Evolutionary conservation across 2,329 filamentous ascomycete genomes (phyloP).

Genomic region (Alternaria conjuncta): DNA sequence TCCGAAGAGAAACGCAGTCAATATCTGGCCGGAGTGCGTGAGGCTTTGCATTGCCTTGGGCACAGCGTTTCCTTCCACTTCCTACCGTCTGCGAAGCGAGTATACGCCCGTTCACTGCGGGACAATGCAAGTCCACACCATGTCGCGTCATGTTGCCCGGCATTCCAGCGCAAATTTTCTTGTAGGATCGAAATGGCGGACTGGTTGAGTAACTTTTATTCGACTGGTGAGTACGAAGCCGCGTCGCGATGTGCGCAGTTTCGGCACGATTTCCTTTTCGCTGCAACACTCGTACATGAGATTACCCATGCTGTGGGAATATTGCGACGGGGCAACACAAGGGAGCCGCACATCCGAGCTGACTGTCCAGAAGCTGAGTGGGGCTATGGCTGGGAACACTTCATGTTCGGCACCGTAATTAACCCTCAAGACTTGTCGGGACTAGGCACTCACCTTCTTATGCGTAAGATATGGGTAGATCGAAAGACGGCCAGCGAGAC

Average conservation of each 20-base stretch:
- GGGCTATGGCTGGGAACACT: conserved; percentile 48
- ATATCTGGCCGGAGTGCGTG: conserved; percentile 25
- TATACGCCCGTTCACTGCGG: conserved; percentile 32
- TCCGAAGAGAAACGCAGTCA: conserved; percentile 14
- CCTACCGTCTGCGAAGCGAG: conserved; percentile 11
- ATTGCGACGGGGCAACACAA: conserved; percentile 35
- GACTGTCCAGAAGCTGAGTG: conserved; percentile 39
- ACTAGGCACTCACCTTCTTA: conserved; percentile 28
- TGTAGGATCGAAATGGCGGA: conserved; percentile 34
- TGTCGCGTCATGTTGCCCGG: conserved; percentile 12
- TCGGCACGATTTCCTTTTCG: conserved; percentile 45
- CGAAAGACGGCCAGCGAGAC: conserved; percentile 9
- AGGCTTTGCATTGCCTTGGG: conserved; percentile 36
- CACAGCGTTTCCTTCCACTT: conserved; percentile 32
- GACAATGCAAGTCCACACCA: conserved; percentile 8
- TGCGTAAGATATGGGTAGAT: conserved; percentile 40
- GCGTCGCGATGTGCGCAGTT: conserved; percentile 36
- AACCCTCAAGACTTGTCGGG: conserved; percentile 35
- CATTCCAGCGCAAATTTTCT: conserved; percentile 18
- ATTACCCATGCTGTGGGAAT: conserved; percentile 44
- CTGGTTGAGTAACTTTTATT: conserved; percentile 27
- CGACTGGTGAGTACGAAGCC: conserved; percentile 23
- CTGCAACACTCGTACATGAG: conserved; percentile 41
- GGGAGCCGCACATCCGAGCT: conserved; percentile 34
- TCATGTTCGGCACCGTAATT: conserved; percentile 43